phyloP scores from a whole-genome alignment of 495 filamentous ascomycete genomes.

The Penicillium antarcticum region DNA sequence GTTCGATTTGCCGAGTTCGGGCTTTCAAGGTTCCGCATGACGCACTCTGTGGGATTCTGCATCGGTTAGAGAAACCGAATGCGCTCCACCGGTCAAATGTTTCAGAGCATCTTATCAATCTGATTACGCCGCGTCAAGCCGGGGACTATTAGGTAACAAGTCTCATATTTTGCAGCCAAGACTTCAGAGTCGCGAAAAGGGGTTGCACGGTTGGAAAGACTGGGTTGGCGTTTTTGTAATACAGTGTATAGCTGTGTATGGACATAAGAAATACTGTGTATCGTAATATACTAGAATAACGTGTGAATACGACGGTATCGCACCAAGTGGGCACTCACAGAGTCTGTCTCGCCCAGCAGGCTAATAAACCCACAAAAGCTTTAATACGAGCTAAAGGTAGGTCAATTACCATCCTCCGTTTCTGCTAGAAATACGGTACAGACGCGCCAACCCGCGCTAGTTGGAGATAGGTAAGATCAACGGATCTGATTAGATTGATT shows the following conservation, averaged over 20 bases:
- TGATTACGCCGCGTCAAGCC: slow-evolving; percentile 5
- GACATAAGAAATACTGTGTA: neutral
- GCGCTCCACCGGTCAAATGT: neutral
- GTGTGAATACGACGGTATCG: neutral
- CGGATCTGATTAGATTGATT: slow-evolving; percentile 22
- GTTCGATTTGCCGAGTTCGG: slow-evolving; percentile 3
- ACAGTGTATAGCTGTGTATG: neutral
- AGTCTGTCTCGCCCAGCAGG: neutral
- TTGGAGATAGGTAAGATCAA: neutral
- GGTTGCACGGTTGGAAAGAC: no score
- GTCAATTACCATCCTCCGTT: neutral
- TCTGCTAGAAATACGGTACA: neutral
- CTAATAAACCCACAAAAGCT: neutral
- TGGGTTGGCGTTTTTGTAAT: neutral
- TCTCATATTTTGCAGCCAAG: neutral
- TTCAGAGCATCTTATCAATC: slow-evolving; percentile 8
- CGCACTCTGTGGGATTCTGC: neutral
- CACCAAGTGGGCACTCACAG: no score
- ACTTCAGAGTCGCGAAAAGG: neutral
- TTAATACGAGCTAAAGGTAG: neutral
- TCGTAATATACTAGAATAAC: neutral
- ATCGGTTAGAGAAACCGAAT: neutral
- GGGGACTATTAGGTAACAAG: slow-evolving; percentile 4
- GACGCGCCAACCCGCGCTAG: neutral
- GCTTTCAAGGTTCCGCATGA: neutral